These are phyloP conservation scores for Paracoccidioides lutzii DNA, from an alignment of 2,329 filamentous ascomycete genomes.

Conservation along the genomic window DNA sequence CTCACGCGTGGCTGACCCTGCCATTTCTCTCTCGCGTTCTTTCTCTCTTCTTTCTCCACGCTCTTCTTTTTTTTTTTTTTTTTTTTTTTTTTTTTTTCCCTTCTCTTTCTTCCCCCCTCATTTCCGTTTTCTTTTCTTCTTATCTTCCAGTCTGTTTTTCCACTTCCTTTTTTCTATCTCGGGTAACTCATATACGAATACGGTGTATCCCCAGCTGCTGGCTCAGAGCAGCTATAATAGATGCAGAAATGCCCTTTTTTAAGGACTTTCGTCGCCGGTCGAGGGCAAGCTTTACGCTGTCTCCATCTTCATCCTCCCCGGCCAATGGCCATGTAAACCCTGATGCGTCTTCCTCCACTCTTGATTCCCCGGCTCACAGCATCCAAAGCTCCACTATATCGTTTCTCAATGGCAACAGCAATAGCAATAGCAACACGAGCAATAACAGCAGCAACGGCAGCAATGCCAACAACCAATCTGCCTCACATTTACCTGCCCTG, in stretches of 20 bases:
- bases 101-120: not conserved
- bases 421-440: too few species aligned
- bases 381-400: constrained; percentile 53
- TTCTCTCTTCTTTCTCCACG: not conserved
- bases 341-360: constrained; percentile 44
- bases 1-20: not conserved
- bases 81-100: too few species aligned
- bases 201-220: not conserved
- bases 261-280: constrained; percentile 67
- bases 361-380: constrained; percentile 46
- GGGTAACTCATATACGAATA: not conserved
- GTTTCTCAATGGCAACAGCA: constrained; percentile 42
- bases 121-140: not conserved
- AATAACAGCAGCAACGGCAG: too few species aligned
- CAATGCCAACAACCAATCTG: constrained; percentile 43
- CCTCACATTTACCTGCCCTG: constrained; percentile 44
- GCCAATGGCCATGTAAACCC: constrained; percentile 35
- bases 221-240: not conserved
- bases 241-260: constrained; percentile 46
- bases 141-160: not conserved
- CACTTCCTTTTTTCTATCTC: not conserved
- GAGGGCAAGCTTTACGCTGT: constrained; percentile 53
- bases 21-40: not conserved
- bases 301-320: constrained; percentile 33
- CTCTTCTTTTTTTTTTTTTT: not conserved